phyloP scores from a whole-genome alignment of 176 grass and related monocot genomes.

The Rhipidocladum racemiflorum region DNA sequence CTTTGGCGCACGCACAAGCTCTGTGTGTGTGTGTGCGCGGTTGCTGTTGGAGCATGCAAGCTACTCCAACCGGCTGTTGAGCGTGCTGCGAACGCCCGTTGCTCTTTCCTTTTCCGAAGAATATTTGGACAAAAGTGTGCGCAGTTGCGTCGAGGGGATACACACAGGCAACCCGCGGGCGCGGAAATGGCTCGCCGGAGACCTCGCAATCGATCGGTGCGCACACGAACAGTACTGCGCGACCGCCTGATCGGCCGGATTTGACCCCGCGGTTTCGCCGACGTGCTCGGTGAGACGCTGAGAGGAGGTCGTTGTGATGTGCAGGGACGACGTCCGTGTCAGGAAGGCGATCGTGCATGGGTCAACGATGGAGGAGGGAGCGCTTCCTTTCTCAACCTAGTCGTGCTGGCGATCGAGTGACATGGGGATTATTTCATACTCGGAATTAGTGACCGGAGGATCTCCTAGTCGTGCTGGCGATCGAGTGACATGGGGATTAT shows the following conservation, averaged over 20 bases:
- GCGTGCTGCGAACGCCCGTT: background rate
- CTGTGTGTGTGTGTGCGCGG: too few relatives aligned
- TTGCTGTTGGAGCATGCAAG: background rate
- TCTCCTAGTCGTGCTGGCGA: background rate
- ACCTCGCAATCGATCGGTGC: slow-evolving; percentile 12
- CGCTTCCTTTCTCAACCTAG: background rate
- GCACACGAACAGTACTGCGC: background rate
- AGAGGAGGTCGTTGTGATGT: background rate
- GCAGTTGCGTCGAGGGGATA: background rate
- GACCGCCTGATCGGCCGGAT: background rate
- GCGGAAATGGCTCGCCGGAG: background rate
- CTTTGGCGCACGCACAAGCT: background rate
- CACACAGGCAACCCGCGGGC: too few relatives aligned
- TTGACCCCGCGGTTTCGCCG: background rate
- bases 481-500: background rate
- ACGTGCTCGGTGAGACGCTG: background rate
- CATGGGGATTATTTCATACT: background rate
- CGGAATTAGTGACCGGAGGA: background rate
- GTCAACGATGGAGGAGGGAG: background rate
- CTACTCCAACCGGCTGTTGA: background rate
- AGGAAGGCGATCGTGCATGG: background rate
- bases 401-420: background rate
- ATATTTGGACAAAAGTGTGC: slow-evolving; percentile 19
- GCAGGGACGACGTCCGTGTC: background rate
- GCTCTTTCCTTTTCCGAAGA: slow-evolving; percentile 7